Base-by-base conservation (phyloP, 371 early-diverging fungal genomes). In the Batkoa obscura region DNA sequence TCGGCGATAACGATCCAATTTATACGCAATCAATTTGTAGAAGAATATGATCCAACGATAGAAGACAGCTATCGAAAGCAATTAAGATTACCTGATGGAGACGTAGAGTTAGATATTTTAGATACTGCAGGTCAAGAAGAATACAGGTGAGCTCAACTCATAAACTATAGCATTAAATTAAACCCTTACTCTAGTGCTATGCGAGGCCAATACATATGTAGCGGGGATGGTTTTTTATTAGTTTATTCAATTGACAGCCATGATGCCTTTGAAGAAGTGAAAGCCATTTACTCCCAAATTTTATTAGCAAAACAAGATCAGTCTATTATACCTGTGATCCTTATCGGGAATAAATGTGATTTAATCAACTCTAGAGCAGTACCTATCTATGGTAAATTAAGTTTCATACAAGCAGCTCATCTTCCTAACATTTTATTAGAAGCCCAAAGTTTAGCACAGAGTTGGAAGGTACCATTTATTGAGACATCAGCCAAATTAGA, bases 341-440 rank as follows among this genome's bases (percentile, higher is more conserved):
- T 97, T 15, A 81, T 94, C 12, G 98, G 86, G 34, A 97, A 97
- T 78, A 97, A 97, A 72, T 85, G 81, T 59, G 96, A 97, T 73
- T 66, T 93, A 42, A 83, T 81, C 58, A 76, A 76, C 15, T 86
- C 84, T 60, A 69, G 90, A 36, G 75, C 73, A 55, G 88, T 88
- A 13, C 58, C 79, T 17, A 72, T 75, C 55, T 75, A 81, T 30
- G 70, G 78, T 57, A 49, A 49, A 6, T 3, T 35, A n/a, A n/a
- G 3, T 49, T 49, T 4, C 15, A 8, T 45, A 8, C 3, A 45
- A 3, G 3, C 30, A 2, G 2, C n/a, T n/a, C n/a, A n/a, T n/a
- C n/a, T n/a, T n/a, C n/a, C 12, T 50, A 10, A n/a, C 13, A 32
- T 35, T 8, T 42, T 31, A 32, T 52, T 59, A 47, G 81, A 80